Evolutionary conservation across 768 basidiomycete genomes (phyloP).

Genomic region (Hericium coralloides): DNA sequence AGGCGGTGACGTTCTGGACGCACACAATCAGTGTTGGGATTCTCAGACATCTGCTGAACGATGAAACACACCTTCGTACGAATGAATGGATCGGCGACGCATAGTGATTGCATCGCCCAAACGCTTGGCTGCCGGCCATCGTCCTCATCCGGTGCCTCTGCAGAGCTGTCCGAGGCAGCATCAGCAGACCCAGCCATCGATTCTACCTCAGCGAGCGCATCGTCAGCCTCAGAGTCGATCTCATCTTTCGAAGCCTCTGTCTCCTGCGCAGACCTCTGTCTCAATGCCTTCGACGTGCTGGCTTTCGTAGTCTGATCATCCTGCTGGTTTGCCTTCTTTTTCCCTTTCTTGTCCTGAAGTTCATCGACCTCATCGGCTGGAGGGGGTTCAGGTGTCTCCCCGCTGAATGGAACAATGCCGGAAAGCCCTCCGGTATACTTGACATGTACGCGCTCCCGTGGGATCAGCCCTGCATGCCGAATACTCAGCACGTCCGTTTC

Average conservation of each 20-base stretch:
- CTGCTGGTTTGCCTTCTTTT: neutral
- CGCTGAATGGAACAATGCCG: constrained; percentile 8
- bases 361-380: neutral
- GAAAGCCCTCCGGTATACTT: neutral
- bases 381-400: neutral
- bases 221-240: neutral
- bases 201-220: neutral
- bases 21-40: neutral
- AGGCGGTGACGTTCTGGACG: neutral
- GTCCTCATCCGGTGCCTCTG: neutral
- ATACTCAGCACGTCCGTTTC: constrained; percentile 25
- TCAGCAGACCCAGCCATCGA: neutral
- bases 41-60: neutral
- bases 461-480: constrained; percentile 31
- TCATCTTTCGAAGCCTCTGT: neutral
- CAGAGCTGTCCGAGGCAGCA: neutral
- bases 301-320: no score
- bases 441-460: constrained; percentile 6
- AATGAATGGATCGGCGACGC: constrained; percentile 35
- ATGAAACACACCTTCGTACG: constrained; percentile 23
- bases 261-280: neutral
- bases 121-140: neutral
- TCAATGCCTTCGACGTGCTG: no score
- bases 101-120: constrained; percentile 13
- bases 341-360: neutral